phyloP scores from a whole-genome alignment of 1,139 yeast species.

The Magnusiomyces clavatus region DNA sequence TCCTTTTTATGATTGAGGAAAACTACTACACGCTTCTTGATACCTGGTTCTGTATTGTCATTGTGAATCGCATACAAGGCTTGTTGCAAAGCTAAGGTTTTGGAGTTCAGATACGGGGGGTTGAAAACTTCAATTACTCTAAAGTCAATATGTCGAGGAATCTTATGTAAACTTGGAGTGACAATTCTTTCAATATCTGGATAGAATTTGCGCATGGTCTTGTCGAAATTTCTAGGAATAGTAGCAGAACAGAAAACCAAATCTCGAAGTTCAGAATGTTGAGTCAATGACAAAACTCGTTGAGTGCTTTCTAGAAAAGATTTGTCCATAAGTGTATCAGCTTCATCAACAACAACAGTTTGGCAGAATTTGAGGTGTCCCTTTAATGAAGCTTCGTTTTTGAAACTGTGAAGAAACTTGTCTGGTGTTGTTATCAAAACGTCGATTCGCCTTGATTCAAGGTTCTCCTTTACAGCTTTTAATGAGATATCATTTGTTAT shows the following conservation, averaged over 20 bases:
- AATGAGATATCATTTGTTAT: conserved; percentile 24
- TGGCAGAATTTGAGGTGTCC: conserved; percentile 31
- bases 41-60: conserved; percentile 75
- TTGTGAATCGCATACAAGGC: conserved; percentile 77
- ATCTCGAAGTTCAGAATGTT: conserved; percentile 44
- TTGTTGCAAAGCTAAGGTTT: conserved; percentile 77
- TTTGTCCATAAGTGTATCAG: conserved; percentile 84
- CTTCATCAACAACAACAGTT: conserved; percentile 83
- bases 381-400: conserved; percentile 16
- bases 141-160: conserved; percentile 68
- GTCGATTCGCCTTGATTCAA: conserved; percentile 50
- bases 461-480: conserved; percentile 22
- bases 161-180: conserved; percentile 74
- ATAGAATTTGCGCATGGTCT: conserved; percentile 50
- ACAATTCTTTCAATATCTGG: conserved; percentile 64
- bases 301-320: conserved; percentile 71
- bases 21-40: conserved; percentile 72
- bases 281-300: conserved; percentile 43
- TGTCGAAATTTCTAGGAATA: conserved; percentile 70
- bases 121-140: conserved; percentile 67
- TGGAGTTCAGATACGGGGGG: conserved; percentile 75
- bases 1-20: conserved; percentile 74
- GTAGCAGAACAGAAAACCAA: conserved; percentile 84
- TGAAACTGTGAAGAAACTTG: conserved; percentile 22
- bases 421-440: conserved; percentile 77